Evolutionary conservation across 2,329 filamentous ascomycete genomes (phyloP), one percentile per base, ranked within the genome.

Genomic region (Curvularia verruculosa): DNA sequence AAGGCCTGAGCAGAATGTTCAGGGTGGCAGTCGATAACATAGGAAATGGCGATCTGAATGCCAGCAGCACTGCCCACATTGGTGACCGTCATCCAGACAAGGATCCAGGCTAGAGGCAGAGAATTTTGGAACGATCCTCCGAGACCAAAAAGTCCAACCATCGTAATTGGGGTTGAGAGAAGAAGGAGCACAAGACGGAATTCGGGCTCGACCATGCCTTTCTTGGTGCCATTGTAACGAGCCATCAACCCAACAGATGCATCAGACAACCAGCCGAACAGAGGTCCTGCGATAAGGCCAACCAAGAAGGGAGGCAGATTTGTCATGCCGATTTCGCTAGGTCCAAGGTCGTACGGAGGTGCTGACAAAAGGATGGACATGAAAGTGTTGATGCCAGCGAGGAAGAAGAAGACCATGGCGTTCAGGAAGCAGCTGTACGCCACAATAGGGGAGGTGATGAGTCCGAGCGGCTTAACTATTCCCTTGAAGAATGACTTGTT

Each of bases 351-450:
- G 18, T 63, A 63, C 7, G 60, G 60, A 9, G 60, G 54, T 10
- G 54, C 36, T 5, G 57, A 58, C 28, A 63, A 19, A 13, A 63
- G 49, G 12, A 63, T 63, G 5, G 60, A 58, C 45, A 63, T 52
- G 26, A 59, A 59, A 28, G 57, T 59, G 18, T 40, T 46, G 12
- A 57, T 51, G 28, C 56, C 59, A 9, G 48, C 60, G 12, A 63
- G 57, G 37, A 60, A 49, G 19, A 58, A 19, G 43, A 63, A 58
- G 4, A 63, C 34, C 7, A 49, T 47, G 19, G 40, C 29, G 52
- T 60, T 60, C 39, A 63, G 49, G 37, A 63, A 55, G 36, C 59
- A 59, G 49, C 56, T 62, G 57, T 57, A 62, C 12, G 60, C 24
- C 6, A 63, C 60, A 18, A 58, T 54, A 18, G 60, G 60, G 0